These are phyloP conservation scores for Erythrobasidium yunnanense DNA, from an alignment of 768 basidiomycete genomes.

Conservation along the genomic window DNA sequence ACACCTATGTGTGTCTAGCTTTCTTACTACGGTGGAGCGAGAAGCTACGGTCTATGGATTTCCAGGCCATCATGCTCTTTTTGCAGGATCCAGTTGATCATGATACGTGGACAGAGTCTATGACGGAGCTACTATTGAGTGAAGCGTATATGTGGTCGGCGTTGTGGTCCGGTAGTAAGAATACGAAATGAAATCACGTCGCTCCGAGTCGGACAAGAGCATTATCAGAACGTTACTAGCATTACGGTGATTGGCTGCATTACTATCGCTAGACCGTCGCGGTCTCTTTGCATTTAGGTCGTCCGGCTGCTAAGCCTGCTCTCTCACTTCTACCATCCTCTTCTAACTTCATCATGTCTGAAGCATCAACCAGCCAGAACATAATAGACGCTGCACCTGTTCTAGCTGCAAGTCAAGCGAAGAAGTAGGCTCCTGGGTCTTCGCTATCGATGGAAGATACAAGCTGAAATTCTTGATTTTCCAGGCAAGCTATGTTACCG, in stretches of 20 bases:
- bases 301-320: too few species aligned
- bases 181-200: not conserved
- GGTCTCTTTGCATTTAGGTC: too few species aligned
- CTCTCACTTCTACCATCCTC: not conserved
- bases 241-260: too few species aligned
- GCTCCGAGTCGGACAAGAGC: too few species aligned
- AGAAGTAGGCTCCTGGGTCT: slow-evolving; percentile 12
- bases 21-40: slow-evolving; percentile 94
- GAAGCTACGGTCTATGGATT: slow-evolving; percentile 89
- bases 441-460: not conserved
- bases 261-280: too few species aligned
- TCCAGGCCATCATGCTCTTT: slow-evolving; percentile 49
- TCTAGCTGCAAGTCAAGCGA: slow-evolving; percentile 11
- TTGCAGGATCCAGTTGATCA: slow-evolving; percentile 39
- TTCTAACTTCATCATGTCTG: not conserved
- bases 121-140: slow-evolving; percentile 85
- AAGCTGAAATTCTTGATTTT: not conserved
- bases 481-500: slow-evolving; percentile 11
- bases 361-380: slow-evolving; percentile 13
- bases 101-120: slow-evolving; percentile 78
- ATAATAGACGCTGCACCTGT: slow-evolving; percentile 18
- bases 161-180: slow-evolving; percentile 16
- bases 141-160: slow-evolving; percentile 70
- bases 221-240: too few species aligned
- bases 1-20: slow-evolving; percentile 94